These are phyloP conservation scores for Cotoneaster glaucophyllus DNA, from an alignment of 306 rosid species.

Conservation along the genomic window DNA sequence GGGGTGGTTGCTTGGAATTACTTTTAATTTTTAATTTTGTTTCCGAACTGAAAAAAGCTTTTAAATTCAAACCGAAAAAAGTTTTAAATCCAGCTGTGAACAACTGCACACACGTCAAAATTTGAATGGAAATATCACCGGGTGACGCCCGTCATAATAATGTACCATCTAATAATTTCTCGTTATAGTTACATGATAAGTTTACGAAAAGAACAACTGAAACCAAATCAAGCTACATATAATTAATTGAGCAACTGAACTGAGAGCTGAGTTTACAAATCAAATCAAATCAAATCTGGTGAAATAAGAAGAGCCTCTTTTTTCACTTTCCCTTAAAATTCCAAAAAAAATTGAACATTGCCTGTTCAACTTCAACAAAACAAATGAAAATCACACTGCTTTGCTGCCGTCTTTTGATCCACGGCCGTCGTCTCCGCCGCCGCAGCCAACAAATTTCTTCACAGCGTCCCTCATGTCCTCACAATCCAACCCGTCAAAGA, in stretches of 20 bases:
- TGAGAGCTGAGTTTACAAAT: not conserved
- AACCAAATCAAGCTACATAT: not conserved
- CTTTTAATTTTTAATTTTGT: too few species aligned
- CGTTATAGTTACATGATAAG: not conserved
- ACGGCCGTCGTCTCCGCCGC: not conserved
- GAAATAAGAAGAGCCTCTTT: not conserved
- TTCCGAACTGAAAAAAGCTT: too few species aligned
- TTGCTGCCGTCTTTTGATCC: not conserved
- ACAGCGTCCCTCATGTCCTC: slow-evolving; percentile 83
- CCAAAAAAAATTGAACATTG: not conserved
- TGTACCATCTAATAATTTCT: too few species aligned
- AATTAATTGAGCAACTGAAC: not conserved
- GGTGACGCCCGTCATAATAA: too few species aligned
- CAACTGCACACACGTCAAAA: too few species aligned
- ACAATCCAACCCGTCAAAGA: slow-evolving; percentile 43
- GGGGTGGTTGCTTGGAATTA: too few species aligned
- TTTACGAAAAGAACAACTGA: not conserved
- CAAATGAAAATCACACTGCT: not conserved
- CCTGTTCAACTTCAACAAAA: not conserved
- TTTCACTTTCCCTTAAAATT: not conserved
- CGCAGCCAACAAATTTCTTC: slow-evolving; percentile 19
- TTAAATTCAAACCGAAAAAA: too few species aligned
- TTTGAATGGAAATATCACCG: too few species aligned
- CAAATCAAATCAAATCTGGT: not conserved
- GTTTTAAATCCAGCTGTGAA: too few species aligned